Percentiles rank a stretch among this genome's conserved stretches.
Evolutionary conservation across 768 basidiomycete genomes (phyloP).

Genomic region (Ramaria rubella): DNA sequence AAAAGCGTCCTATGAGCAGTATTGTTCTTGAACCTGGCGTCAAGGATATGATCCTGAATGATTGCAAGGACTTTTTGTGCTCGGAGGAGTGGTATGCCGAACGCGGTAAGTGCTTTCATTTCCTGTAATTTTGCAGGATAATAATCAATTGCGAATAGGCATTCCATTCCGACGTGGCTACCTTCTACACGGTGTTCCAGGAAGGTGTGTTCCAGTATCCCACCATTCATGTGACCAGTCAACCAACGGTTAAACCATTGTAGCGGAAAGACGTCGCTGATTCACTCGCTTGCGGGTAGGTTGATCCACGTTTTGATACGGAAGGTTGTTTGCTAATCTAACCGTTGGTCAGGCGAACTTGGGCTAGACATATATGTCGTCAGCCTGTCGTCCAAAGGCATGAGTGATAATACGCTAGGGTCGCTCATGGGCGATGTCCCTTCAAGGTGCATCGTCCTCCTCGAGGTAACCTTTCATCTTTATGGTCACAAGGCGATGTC

Average conservation of each 20-base stretch:
- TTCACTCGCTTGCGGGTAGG: slow-evolving; percentile 70
- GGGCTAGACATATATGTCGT: slow-evolving; percentile 89
- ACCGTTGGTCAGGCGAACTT: slow-evolving; percentile 47
- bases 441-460: slow-evolving; percentile 83
- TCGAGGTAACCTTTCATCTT: slow-evolving; percentile 47
- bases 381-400: slow-evolving; percentile 81
- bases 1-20: slow-evolving; percentile 89
- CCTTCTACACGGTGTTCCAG: slow-evolving; percentile 77
- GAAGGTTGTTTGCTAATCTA: slow-evolving; percentile 9
- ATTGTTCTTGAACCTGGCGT: slow-evolving; percentile 86
- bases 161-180: slow-evolving; percentile 88
- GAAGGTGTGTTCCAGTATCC: slow-evolving; percentile 45
- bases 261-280: slow-evolving; percentile 82
- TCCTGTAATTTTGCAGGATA: slow-evolving; percentile 13
- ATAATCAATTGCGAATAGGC: slow-evolving; percentile 37
- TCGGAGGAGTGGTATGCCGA: slow-evolving; percentile 92
- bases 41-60: slow-evolving; percentile 83
- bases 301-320: not conserved
- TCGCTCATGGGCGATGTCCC: slow-evolving; percentile 87
- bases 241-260: slow-evolving; percentile 15
- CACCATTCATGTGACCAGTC: slow-evolving; percentile 1
- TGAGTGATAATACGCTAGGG: slow-evolving; percentile 85
- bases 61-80: slow-evolving; percentile 78
- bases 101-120: slow-evolving; percentile 50
- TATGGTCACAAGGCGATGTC: not conserved